phyloP scores from a whole-genome alignment of 2,329 filamentous ascomycete genomes.

The Apiospora pterosperma region DNA sequence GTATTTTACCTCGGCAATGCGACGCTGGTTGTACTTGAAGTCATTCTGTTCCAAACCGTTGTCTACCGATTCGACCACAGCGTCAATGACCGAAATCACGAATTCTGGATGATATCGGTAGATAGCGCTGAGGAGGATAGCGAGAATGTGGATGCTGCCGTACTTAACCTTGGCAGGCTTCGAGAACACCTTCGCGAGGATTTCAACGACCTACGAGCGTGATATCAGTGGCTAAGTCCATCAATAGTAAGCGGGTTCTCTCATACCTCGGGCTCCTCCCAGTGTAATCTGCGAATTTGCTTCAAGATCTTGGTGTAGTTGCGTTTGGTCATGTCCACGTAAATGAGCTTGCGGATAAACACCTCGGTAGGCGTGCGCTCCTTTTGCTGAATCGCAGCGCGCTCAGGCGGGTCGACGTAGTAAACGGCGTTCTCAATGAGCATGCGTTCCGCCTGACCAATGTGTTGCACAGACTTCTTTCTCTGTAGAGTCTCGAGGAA shows the following conservation, averaged over 20 bases:
- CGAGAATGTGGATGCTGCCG: constrained; percentile 90
- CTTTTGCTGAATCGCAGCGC: constrained; percentile 93
- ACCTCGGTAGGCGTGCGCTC: constrained; percentile 90
- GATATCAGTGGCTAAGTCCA: neutral
- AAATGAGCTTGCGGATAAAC: constrained; percentile 89
- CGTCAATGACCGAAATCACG: constrained; percentile 87
- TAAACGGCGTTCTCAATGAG: constrained; percentile 97
- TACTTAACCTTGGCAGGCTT: constrained; percentile 98
- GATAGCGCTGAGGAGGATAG: constrained; percentile 82
- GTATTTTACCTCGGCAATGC: constrained; percentile 94
- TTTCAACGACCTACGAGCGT: constrained; percentile 57
- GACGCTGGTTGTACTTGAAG: constrained; percentile 94
- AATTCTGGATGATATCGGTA: constrained; percentile 92
- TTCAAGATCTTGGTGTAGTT: constrained; percentile 93
- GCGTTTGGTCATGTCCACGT: constrained; percentile 88
- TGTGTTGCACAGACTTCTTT: constrained; percentile 93
- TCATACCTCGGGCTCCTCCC: constrained; percentile 85
- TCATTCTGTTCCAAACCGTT: constrained; percentile 93
- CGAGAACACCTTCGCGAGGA: constrained; percentile 87
- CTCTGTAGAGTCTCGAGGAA: constrained; percentile 93
- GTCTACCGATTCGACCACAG: constrained; percentile 81
- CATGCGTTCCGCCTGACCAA: constrained; percentile 96
- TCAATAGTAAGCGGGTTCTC: neutral
- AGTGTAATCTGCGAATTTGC: constrained; percentile 91
- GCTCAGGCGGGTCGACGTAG: constrained; percentile 92